Percentiles rank a stretch among this genome's conserved stretches.
Conservation (phyloP, 345 rosid genomes). For the Eucalyptus paniculata region DNA sequence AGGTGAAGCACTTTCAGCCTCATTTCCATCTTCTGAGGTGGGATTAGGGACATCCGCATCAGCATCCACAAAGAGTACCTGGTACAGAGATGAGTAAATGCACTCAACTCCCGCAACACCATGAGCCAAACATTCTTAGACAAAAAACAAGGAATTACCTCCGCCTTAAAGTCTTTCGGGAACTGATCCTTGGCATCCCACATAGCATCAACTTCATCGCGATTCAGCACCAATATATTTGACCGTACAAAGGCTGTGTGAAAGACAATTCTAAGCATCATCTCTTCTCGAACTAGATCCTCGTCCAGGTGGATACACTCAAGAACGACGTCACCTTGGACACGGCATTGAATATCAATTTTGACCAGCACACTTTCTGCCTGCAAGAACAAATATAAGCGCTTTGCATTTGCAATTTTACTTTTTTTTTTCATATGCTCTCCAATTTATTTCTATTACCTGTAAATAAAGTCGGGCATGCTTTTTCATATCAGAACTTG, state of each 20-base stretch:
- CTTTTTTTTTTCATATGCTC: background rate
- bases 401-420: background rate
- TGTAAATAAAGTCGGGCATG: constrained; percentile 47
- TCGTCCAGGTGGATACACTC: constrained; percentile 87
- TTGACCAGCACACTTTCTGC: constrained; percentile 74
- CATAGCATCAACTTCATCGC: constrained; percentile 73
- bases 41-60: constrained; percentile 53
- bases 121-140: background rate
- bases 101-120: constrained; percentile 55
- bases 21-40: constrained; percentile 53
- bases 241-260: constrained; percentile 88
- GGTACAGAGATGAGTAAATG: constrained; percentile 53
- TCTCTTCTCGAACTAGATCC: constrained; percentile 56
- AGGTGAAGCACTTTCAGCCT: constrained; percentile 59
- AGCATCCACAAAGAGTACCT: constrained; percentile 84
- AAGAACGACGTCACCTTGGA: constrained; percentile 93
- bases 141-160: constrained; percentile 48
- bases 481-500: constrained; percentile 54
- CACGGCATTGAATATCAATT: constrained; percentile 66
- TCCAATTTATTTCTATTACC: constrained; percentile 25
- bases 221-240: constrained; percentile 53
- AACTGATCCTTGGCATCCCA: constrained; percentile 87
- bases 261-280: constrained; percentile 80
- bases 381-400: constrained; percentile 32
- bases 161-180: constrained; percentile 77